Evolutionary conservation across 768 basidiomycete species (phyloP).

Genomic region (Xanthoconium purpureum): DNA sequence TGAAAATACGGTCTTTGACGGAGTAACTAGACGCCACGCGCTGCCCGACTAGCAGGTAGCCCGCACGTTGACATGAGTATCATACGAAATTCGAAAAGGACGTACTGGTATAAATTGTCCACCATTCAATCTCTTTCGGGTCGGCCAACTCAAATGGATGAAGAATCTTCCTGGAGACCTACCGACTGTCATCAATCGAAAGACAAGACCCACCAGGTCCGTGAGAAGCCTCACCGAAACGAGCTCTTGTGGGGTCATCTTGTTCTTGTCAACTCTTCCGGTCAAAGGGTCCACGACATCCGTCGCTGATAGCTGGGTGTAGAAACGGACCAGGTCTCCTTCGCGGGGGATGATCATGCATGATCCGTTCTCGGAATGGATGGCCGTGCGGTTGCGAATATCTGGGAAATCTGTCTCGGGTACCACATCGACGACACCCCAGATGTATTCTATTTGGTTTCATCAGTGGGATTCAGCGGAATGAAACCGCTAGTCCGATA

Average conservation of each 20-base stretch:
- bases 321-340: constrained; percentile 62
- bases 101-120: constrained; percentile 71
- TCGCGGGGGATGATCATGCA: constrained; percentile 76
- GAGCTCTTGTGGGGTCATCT: constrained; percentile 47
- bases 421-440: constrained; percentile 76
- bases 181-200: not conserved
- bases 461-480: constrained; percentile 16
- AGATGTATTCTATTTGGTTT: constrained; percentile 55
- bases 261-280: constrained; percentile 52
- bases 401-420: constrained; percentile 76
- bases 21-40: constrained; percentile 65
- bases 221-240: constrained; percentile 41
- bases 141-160: constrained; percentile 52
- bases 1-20: constrained; percentile 61
- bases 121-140: constrained; percentile 58
- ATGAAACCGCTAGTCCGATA: not conserved
- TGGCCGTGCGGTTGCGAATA: constrained; percentile 56
- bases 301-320: constrained; percentile 61
- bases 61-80: not conserved
- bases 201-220: not conserved
- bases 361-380: constrained; percentile 65
- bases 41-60: constrained; percentile 54
- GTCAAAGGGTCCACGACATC: constrained; percentile 41
- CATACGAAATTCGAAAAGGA: not conserved
- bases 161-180: constrained; percentile 57